phyloP scores from a whole-genome alignment of 2,329 filamentous ascomycete species.

The Botrytis cinerea region DNA sequence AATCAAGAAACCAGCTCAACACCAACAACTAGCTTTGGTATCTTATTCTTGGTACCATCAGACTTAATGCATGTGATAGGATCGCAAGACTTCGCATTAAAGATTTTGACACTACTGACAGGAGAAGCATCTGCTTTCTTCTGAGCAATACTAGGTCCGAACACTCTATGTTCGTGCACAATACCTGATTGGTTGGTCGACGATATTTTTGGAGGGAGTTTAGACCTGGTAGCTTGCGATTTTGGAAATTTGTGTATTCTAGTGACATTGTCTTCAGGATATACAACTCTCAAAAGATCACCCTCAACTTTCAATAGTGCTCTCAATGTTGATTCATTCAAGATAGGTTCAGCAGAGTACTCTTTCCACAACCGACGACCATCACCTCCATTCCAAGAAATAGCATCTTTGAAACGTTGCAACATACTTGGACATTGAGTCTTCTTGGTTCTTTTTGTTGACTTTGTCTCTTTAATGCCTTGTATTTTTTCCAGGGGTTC shows the following conservation, averaged over 20 bases:
- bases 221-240: background rate
- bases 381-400: background rate
- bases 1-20: background rate
- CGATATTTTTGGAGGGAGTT: background rate
- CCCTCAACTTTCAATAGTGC: background rate
- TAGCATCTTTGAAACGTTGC: background rate
- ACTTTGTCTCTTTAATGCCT: background rate
- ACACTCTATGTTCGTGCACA: background rate
- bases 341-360: background rate
- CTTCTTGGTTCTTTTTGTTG: background rate
- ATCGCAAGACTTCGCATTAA: background rate
- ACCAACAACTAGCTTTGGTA: background rate
- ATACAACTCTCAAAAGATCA: background rate
- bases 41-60: background rate
- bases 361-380: background rate
- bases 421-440: background rate
- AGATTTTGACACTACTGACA: background rate
- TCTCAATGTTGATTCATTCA: background rate
- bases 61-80: background rate
- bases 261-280: background rate
- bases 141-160: background rate
- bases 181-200: background rate
- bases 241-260: background rate
- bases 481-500: background rate
- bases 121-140: background rate